Conservation (phyloP, 345 rosid species). For the Hibiscus mutabilis region DNA sequence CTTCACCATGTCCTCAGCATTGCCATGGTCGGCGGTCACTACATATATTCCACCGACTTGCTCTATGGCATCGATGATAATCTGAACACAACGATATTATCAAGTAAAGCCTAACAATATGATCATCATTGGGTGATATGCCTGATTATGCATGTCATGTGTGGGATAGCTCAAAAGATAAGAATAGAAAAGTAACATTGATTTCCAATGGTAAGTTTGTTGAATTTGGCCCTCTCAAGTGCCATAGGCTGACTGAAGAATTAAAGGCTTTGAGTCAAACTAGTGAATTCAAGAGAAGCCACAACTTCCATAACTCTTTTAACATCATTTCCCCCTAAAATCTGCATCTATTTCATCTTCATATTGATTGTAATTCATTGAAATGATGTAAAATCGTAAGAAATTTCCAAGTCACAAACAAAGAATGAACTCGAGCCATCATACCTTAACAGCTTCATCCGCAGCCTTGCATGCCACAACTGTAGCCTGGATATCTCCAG, state of each 20-base stretch:
- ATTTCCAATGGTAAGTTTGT: not conserved
- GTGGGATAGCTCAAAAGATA: not conserved
- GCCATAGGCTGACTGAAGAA: not conserved
- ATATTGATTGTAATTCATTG: not conserved
- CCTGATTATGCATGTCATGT: not conserved
- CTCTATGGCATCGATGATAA: constrained; percentile 73
- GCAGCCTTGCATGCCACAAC: constrained; percentile 86
- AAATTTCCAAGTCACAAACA: not conserved
- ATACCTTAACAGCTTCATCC: constrained; percentile 85
- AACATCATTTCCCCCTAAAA: not conserved
- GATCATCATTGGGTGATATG: not conserved
- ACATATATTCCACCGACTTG: constrained; percentile 88
- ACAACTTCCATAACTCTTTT: not conserved
- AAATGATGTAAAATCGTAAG: not conserved
- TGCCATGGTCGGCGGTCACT: constrained; percentile 98
- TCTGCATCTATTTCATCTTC: not conserved
- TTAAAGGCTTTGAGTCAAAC: not conserved
- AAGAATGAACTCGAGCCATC: not conserved
- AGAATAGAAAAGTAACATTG: not conserved
- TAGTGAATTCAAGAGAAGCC: not conserved
- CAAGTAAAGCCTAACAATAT: not conserved
- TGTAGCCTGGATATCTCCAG: constrained; percentile 84
- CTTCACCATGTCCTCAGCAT: constrained; percentile 98
- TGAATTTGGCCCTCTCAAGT: not conserved
- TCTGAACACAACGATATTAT: constrained; percentile 36